A percentile compares a stretch with the other conserved stretches of the same genome.
These are phyloP conservation scores for Apiospora arundinis DNA, from an alignment of 2,329 filamentous ascomycete genomes.

Conservation along the genomic window DNA sequence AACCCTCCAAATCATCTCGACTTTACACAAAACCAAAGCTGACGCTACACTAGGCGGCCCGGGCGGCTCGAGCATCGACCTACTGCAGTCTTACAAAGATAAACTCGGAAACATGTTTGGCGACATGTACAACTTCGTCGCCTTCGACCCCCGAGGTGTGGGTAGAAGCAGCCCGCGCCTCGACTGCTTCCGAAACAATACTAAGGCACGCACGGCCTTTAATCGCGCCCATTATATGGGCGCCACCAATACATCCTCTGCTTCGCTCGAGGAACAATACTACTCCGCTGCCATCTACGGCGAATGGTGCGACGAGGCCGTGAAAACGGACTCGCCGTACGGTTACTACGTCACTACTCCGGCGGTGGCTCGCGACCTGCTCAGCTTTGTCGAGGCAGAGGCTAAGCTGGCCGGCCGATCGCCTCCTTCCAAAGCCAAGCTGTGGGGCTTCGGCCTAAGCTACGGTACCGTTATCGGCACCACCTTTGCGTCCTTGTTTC, in stretches of 20 bases:
- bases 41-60: too few relatives aligned
- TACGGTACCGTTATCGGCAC: conserved; percentile 48
- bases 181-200: conserved; percentile 40
- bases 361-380: conserved; percentile 38
- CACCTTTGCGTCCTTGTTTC: conserved; percentile 49
- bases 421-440: conserved; percentile 34
- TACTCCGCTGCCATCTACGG: conserved; percentile 40
- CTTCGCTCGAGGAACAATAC: conserved; percentile 38
- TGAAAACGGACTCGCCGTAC: conserved; percentile 34
- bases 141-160: conserved; percentile 50
- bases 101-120: too few relatives aligned
- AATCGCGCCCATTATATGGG: conserved; percentile 35
- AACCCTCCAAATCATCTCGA: too few relatives aligned
- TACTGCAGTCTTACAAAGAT: too few relatives aligned
- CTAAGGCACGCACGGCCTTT: conserved; percentile 37
- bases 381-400: conserved; percentile 40
- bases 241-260: conserved; percentile 37
- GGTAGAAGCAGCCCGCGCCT: conserved; percentile 40
- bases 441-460: conserved; percentile 36
- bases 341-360: conserved; percentile 43
- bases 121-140: conserved; percentile 51
- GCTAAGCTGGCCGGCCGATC: conserved; percentile 32
- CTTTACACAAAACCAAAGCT: too few relatives aligned
- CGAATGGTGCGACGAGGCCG: conserved; percentile 41
- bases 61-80: too few relatives aligned